Conservation (phyloP, 495 filamentous ascomycete genomes). For the Thermochaetoides thermophila region DNA sequence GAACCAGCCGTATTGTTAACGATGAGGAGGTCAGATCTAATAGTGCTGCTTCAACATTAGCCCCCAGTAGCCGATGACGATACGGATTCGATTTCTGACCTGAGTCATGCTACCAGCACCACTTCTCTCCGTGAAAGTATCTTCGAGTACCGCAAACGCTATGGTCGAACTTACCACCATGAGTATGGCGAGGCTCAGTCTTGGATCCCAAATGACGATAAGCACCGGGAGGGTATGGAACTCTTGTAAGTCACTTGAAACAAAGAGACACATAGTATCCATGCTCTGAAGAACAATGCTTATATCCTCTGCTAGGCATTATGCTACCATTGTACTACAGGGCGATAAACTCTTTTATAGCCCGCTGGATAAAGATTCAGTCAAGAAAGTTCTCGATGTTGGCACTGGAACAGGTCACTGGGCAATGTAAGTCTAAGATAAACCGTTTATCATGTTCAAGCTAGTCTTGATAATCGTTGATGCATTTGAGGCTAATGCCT, state of each 20-base stretch:
- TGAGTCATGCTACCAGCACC: conserved; percentile 12
- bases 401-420: conserved; percentile 29
- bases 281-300: too few relatives aligned
- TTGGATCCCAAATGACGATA: conserved; percentile 18
- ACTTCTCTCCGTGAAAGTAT: conserved; percentile 32
- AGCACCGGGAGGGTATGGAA: conserved; percentile 13
- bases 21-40: too few relatives aligned
- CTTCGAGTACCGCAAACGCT: conserved; percentile 27
- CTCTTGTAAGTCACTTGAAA: conserved; percentile 12
- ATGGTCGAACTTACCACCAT: conserved; percentile 26
- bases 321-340: conserved; percentile 18
- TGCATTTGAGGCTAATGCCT: too few relatives aligned
- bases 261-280: too few relatives aligned
- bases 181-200: conserved; percentile 2
- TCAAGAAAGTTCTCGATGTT: conserved; percentile 38
- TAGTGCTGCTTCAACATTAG: not conserved
- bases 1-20: too few relatives aligned
- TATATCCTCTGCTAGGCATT: too few relatives aligned
- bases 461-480: too few relatives aligned
- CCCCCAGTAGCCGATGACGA: not conserved
- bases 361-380: too few relatives aligned
- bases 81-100: too few relatives aligned
- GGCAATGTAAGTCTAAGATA: conserved; percentile 26
- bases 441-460: too few relatives aligned
- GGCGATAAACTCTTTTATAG: conserved; percentile 39